Conservation (phyloP, 2,329 filamentous ascomycete genomes). For the Chaetothyriales sp. region DNA sequence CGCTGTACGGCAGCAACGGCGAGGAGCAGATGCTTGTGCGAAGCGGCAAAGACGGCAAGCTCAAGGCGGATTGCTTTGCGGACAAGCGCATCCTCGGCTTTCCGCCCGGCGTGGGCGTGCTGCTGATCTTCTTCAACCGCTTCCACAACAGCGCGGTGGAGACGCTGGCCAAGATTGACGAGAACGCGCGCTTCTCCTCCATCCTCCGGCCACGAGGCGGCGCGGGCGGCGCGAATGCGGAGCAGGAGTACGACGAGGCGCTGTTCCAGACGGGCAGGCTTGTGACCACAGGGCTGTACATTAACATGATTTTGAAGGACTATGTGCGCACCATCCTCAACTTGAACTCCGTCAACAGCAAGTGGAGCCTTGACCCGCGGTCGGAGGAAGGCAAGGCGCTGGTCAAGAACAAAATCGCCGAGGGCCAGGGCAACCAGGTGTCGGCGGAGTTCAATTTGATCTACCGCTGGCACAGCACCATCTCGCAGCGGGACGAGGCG, state of each 20-base stretch:
- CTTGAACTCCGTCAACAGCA: conserved; percentile 43
- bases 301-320: conserved; percentile 44
- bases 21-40: conserved; percentile 50
- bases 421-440: conserved; percentile 52
- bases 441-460: conserved; percentile 56
- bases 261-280: conserved; percentile 45
- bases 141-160: conserved; percentile 59
- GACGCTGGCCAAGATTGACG: conserved; percentile 52
- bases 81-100: conserved; percentile 52
- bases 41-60: conserved; percentile 50
- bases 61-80: conserved; percentile 59
- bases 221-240: conserved; percentile 23
- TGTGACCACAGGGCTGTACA: conserved; percentile 41
- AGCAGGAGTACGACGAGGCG: conserved; percentile 36
- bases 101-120: conserved; percentile 53
- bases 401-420: conserved; percentile 33
- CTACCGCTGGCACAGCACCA: conserved; percentile 52
- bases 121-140: conserved; percentile 54
- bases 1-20: conserved; percentile 56
- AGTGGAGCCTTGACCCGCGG: conserved; percentile 52
- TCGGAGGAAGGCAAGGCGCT: conserved; percentile 41
- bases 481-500: conserved; percentile 46
- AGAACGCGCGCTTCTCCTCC: conserved; percentile 43
- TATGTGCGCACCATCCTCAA: conserved; percentile 50
- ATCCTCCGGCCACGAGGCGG: conserved; percentile 5